A percentile compares a stretch with the other conserved stretches of the same genome.
These are phyloP conservation scores for Peniophora sp. DNA, from an alignment of 1,284 basidiomycete species.

Conservation along the genomic window DNA sequence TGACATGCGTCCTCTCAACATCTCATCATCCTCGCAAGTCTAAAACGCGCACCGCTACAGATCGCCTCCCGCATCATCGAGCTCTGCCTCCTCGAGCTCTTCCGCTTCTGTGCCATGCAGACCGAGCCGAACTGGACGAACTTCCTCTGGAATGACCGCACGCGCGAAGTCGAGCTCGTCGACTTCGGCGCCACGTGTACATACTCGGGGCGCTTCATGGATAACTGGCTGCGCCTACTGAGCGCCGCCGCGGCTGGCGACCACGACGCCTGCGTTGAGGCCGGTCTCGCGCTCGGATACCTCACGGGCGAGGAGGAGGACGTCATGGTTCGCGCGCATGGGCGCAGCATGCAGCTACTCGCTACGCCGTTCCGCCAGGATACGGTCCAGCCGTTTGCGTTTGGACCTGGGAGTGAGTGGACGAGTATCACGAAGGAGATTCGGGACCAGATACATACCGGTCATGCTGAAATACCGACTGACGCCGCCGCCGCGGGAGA, in stretches of 20 bases:
- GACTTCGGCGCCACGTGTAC: constrained; percentile 94
- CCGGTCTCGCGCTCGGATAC: constrained; percentile 81
- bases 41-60: constrained; percentile 29
- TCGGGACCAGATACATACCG: constrained; percentile 77
- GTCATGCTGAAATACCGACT: constrained; percentile 85
- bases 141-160: constrained; percentile 79
- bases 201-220: constrained; percentile 85
- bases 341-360: constrained; percentile 77
- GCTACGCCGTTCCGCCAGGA: constrained; percentile 70
- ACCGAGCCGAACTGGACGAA: constrained; percentile 99
- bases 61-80: constrained; percentile 81
- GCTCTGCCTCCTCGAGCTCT: constrained; percentile 86
- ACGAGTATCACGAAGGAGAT: constrained; percentile 67
- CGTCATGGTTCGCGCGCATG: constrained; percentile 84
- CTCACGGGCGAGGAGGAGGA: constrained; percentile 85
- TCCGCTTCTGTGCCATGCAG: constrained; percentile 92
- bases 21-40: neutral
- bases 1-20: constrained; percentile 42
- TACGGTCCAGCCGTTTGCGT: constrained; percentile 62
- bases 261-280: constrained; percentile 59
- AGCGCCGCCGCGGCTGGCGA: constrained; percentile 73
- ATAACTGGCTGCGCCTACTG: constrained; percentile 79
- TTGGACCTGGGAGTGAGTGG: constrained; percentile 62
- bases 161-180: constrained; percentile 75
- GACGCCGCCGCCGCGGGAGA: constrained; percentile 90